Base-by-base conservation (phyloP, 2,329 filamentous ascomycete species). In the Trichoderma polysporum region DNA sequence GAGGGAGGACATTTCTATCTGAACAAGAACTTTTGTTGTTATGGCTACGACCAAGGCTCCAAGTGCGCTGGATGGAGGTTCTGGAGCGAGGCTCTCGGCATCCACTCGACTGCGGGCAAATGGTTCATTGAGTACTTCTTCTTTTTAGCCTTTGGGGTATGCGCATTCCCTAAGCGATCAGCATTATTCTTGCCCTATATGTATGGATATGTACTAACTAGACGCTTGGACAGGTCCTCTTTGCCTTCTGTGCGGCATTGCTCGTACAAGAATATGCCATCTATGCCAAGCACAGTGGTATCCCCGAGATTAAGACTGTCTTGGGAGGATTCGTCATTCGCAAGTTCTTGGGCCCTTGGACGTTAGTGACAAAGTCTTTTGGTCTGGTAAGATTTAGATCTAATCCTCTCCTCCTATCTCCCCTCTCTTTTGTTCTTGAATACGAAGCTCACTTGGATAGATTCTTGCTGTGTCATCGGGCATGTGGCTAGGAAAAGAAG, bases 261-360 rank as follows among this genome's bases (percentile, higher is more conserved):
- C 81, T 98, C 63, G 94, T 98, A 15, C 88, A 90, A 73, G 88
- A 90, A 72, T 98, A 94, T 78, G 93, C 92, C 27, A 84, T 91
- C 5, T 92, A 97, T 79, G 94, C 94, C 56, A 94, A 91, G 76
- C 94, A 98, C 75, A 97, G 93, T 76, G 94, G 94, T 79, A 97
- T 99, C 72, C 93, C 94, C 6, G 94, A 99, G 82, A 96, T 99
- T 80, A 99, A 99, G 83, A 97, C 94, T 2, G 88, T 99, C 9
- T 82, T 99, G 63, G 94, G 94, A 47, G 94, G 94, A 6, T 97
- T 97, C 77, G 90, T 99, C 35, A 97, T 99, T 69, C 86, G 90
- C 68, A 87, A 90, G 68, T 97, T 98, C 73, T 83, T 98, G 74
- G 92, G 94, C 10, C 84, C 84, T 35, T 97, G 94, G 94, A 97